Percentiles rank a stretch among this genome's conserved stretches.
phyloP scores from a whole-genome alignment of 441 rosid genomes.

The Mallotus japonicus region DNA sequence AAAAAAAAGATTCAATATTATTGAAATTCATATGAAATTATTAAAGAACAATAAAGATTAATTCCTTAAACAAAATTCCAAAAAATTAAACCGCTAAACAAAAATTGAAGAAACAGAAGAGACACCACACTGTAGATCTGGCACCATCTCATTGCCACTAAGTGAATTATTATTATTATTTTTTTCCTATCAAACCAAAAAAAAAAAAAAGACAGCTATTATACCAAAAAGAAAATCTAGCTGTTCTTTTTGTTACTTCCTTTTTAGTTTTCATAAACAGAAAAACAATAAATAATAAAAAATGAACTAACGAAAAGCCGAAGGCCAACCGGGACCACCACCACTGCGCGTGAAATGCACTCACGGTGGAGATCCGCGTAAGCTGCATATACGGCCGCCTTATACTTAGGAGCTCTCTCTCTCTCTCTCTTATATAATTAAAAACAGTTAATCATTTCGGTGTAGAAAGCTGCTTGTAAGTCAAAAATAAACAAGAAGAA shows the following conservation, averaged over 20 bases:
- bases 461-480: conserved; percentile 11
- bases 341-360: conserved; percentile 16
- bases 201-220: conserved; percentile 47
- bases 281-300: background rate
- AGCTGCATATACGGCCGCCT: background rate
- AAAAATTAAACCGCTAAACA: background rate
- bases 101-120: background rate
- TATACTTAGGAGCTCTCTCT: background rate
- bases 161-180: background rate
- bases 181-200: conserved; percentile 21
- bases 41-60: too few species aligned
- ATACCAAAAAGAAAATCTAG: conserved; percentile 31
- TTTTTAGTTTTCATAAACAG: background rate
- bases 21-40: background rate
- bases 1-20: background rate
- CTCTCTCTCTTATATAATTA: background rate
- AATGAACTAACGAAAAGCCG: background rate
- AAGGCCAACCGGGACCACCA: conserved; percentile 2
- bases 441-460: background rate
- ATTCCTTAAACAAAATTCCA: too few species aligned
- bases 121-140: conserved; percentile 30
- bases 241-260: conserved; percentile 47
- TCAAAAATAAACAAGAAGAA: background rate
- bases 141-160: conserved; percentile 47
- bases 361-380: conserved; percentile 8